These are phyloP conservation scores for Cladobotryum protrusum DNA, from an alignment of 2,329 filamentous ascomycete species.

Conservation along the genomic window DNA sequence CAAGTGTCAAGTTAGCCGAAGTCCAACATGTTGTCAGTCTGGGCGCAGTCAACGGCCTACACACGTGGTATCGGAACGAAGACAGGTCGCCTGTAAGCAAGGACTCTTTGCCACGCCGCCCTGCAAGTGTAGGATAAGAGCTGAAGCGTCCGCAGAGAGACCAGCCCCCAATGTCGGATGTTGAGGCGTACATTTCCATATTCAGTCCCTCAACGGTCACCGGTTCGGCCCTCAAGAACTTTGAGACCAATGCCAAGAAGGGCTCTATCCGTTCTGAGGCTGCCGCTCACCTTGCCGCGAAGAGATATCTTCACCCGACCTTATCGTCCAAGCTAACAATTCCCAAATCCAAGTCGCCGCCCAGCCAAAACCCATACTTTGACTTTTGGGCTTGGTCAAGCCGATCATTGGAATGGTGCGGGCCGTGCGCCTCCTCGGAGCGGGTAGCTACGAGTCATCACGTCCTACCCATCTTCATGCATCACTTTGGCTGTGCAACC, in stretches of 20 bases:
- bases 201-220: conserved; percentile 57
- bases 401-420: conserved; percentile 58
- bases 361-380: conserved; percentile 56
- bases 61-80: conserved; percentile 42
- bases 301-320: conserved; percentile 45
- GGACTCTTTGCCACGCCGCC: conserved; percentile 1
- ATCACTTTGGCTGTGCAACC: conserved; percentile 70
- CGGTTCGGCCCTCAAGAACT: conserved; percentile 54
- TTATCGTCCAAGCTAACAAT: conserved; percentile 34
- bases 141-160: conserved; percentile 27
- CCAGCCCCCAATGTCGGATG: conserved; percentile 50
- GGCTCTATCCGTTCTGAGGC: conserved; percentile 52
- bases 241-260: conserved; percentile 59
- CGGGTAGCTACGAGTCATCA: conserved; percentile 56
- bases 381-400: conserved; percentile 63
- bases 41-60: conserved; percentile 40
- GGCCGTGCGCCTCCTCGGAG: conserved; percentile 48
- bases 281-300: conserved; percentile 48
- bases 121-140: conserved; percentile 1
- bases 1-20: conserved; percentile 42
- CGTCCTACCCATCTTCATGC: conserved; percentile 66
- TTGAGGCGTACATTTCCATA: conserved; percentile 60
- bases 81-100: conserved; percentile 28
- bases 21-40: conserved; percentile 41
- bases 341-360: conserved; percentile 40